Conservation (phyloP, 2,329 filamentous ascomycete species). For the Neofusicoccum parvum region DNA sequence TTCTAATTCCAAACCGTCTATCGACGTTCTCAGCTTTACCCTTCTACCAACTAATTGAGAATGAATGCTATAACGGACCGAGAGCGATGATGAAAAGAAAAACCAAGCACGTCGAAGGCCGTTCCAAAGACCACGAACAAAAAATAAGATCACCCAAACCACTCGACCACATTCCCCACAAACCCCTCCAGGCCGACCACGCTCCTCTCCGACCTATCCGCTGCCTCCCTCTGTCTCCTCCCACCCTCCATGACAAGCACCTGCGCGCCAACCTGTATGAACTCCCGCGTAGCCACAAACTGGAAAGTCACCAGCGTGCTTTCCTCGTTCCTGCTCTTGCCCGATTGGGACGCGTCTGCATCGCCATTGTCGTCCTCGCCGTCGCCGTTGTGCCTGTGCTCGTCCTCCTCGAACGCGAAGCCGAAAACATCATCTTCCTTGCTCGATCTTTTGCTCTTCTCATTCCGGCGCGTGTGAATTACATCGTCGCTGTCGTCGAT, state of each 20-base stretch:
- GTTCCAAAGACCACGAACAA: too few relatives aligned
- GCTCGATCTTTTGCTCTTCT: conserved; percentile 38
- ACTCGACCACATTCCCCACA: conserved; percentile 63
- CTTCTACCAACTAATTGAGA: too few relatives aligned
- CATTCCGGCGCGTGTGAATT: neutral
- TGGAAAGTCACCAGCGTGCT: conserved; percentile 64
- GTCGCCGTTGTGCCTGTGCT: conserved; percentile 41
- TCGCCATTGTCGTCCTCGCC: conserved; percentile 35
- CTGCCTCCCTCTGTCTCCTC: conserved; percentile 51
- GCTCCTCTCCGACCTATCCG: conserved; percentile 51
- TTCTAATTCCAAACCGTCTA: too few relatives aligned
- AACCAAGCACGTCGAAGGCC: too few relatives aligned
- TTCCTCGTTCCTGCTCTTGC: conserved; percentile 28
- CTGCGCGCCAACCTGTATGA: conserved; percentile 70
- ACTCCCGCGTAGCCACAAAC: conserved; percentile 70
- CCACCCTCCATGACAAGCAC: conserved; percentile 72
- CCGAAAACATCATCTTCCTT: conserved; percentile 59
- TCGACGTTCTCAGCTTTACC: too few relatives aligned
- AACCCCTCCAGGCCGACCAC: conserved; percentile 69
- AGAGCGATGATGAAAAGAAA: too few relatives aligned
- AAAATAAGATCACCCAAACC: conserved; percentile 5
- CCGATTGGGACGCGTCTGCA: conserved; percentile 31
- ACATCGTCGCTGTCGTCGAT: conserved; percentile 26
- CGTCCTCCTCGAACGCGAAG: conserved; percentile 48
- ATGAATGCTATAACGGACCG: too few relatives aligned